These are phyloP conservation scores for Leccinellum albellum DNA, from an alignment of 768 basidiomycete genomes.

Conservation along the genomic window DNA sequence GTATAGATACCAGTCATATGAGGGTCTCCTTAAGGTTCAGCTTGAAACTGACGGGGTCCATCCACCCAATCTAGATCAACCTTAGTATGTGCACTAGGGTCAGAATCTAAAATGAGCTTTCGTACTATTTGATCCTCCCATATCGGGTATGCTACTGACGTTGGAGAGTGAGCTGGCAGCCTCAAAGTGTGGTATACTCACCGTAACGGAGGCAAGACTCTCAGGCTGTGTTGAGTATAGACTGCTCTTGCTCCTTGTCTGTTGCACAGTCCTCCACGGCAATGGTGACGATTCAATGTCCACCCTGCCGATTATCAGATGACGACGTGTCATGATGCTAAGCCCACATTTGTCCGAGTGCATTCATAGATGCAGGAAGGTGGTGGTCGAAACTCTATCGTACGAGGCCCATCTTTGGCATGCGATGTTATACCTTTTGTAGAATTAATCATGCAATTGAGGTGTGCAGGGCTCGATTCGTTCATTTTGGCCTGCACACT, in stretches of 20 bases:
- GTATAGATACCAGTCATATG: neutral
- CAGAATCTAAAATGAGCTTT: neutral
- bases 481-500: too few species aligned
- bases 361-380: neutral
- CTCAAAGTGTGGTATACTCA: neutral
- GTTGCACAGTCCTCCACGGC: neutral
- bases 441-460: too few species aligned
- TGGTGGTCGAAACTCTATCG: neutral
- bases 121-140: neutral
- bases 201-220: too few species aligned
- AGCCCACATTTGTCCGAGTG: neutral
- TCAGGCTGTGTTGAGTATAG: neutral
- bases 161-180: neutral
- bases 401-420: neutral
- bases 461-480: too few species aligned
- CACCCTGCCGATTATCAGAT: neutral
- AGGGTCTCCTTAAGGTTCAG: neutral
- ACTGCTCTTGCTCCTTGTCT: neutral
- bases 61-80: neutral
- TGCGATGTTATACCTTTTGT: too few species aligned
- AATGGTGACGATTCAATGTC: neutral
- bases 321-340: neutral
- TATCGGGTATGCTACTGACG: neutral
- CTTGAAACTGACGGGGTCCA: neutral
- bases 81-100: neutral